Conservation (phyloP, 768 basidiomycete species). For the Trametes sanguinea region DNA sequence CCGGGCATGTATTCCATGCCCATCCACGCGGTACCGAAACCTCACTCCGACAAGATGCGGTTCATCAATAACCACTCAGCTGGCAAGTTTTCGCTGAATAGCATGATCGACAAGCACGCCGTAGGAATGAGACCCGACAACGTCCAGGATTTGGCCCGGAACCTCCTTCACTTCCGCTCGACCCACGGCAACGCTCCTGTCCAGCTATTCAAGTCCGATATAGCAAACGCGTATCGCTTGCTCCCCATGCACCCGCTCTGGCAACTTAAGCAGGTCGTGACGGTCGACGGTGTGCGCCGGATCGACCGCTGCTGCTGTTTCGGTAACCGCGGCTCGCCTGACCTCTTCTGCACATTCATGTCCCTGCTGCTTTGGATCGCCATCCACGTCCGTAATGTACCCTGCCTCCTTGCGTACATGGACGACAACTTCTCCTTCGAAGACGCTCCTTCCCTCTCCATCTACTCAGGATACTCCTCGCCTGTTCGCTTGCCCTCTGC, state of each 20-base stretch:
- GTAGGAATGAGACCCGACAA: constrained; percentile 6
- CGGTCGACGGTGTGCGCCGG: constrained; percentile 30
- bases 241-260: constrained; percentile 31
- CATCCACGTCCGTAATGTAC: no score
- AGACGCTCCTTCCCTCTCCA: neutral
- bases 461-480: neutral
- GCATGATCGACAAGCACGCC: constrained; percentile 11
- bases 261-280: constrained; percentile 38
- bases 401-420: constrained; percentile 33
- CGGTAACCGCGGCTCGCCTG: constrained; percentile 31
- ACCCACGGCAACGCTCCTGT: neutral
- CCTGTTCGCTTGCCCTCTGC: constrained; percentile 28
- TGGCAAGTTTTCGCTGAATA: constrained; percentile 39
- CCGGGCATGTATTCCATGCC: constrained; percentile 49
- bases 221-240: constrained; percentile 28
- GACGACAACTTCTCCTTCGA: constrained; percentile 37
- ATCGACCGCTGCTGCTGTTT: constrained; percentile 39
- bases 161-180: neutral
- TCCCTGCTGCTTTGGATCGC: no score
- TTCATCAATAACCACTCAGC: constrained; percentile 44
- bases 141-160: constrained; percentile 6
- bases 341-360: neutral
- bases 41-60: constrained; percentile 35
- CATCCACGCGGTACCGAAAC: constrained; percentile 41
- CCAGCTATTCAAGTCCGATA: constrained; percentile 21